Base-by-base conservation (phyloP, 2,329 filamentous ascomycete species). In the Talaromyces atroroseus region DNA sequence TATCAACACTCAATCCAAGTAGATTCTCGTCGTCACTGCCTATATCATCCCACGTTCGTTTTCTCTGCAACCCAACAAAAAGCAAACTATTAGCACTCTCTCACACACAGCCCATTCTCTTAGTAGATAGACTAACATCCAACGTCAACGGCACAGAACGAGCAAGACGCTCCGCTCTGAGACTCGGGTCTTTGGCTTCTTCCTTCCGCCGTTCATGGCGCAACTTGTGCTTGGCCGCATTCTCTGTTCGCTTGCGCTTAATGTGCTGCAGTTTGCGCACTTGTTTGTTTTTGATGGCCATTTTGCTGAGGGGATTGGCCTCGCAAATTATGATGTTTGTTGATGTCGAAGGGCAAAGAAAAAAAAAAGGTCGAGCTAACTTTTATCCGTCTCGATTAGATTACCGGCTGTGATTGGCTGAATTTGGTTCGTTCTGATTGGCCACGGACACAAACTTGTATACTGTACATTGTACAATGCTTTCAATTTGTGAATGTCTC, bases 41-140 rank as follows among this genome's bases (percentile, higher is more conserved):
- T 50, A 83, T 82, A 52, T 92, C 86, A 65, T 96, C 92, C 90
- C 90, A 97, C 32, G 90, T 85, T 70, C 94, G 84, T 78, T 96
- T 96, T 65, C 85, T 83, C 65, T 58, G n/a, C n/a, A 45, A 18
- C 18, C 18, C n/a, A n/a, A n/a, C n/a, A 21, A 14, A 40, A 20
- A 24, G 2, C 18, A 51, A 26, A 40, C 1, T 8, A 1, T 18
- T 12, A 21, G 18, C 42, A 32, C 8, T 34, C 26, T 45, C 16
- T 4, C 14, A 23, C 3, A 32, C 21, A 20, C 5, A 23, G n/a
- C 20, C 32, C 5, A 18, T 1, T 14, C n/a, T n/a, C n/a, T n/a
- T n/a, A 24, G 12, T 0, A 14, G 4, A 12, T 20, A 26, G 29
- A 49, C 56, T 45, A 45, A 58, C 56, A 14, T 96, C 92, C 57